Evolutionary conservation across 2,329 filamentous ascomycete genomes (phyloP).

Genomic region (Tolypocladium nubicola): DNA sequence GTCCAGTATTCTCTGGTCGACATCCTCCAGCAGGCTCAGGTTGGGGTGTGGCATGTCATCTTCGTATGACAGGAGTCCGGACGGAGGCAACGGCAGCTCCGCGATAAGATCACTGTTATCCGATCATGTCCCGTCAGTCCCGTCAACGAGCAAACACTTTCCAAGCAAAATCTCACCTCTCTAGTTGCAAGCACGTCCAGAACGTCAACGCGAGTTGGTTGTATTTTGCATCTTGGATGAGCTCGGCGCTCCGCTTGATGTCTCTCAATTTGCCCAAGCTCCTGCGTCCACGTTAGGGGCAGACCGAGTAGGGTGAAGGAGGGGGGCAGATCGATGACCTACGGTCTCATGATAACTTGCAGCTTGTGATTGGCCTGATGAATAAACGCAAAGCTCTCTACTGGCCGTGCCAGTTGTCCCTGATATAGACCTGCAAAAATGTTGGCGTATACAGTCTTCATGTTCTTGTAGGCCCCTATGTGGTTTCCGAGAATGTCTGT

Average conservation of each 20-base stretch:
- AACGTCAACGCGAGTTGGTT: slow-evolving; percentile 68
- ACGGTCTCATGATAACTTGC: slow-evolving; percentile 68
- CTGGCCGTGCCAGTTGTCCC: slow-evolving; percentile 73
- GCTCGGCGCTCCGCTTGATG: slow-evolving; percentile 23
- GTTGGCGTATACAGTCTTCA: slow-evolving; percentile 76
- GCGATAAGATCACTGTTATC: slow-evolving; percentile 70
- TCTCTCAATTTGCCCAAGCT: slow-evolving; percentile 37
- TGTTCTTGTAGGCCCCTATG: slow-evolving; percentile 64
- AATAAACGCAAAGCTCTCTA: slow-evolving; percentile 68
- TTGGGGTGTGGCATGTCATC: slow-evolving; percentile 59
- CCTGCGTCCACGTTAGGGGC: slow-evolving; percentile 17
- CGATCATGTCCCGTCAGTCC: background rate
- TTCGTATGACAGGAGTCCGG: slow-evolving; percentile 50
- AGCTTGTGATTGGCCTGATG: slow-evolving; percentile 44
- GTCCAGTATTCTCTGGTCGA: slow-evolving; percentile 38
- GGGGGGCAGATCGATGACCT: slow-evolving; percentile 23
- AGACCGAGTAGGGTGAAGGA: background rate
- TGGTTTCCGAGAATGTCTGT: slow-evolving; percentile 79
- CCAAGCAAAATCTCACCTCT: slow-evolving; percentile 48
- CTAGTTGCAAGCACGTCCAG: slow-evolving; percentile 89
- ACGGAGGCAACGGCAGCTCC: slow-evolving; percentile 59
- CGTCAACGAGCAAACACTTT: background rate
- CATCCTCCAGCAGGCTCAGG: slow-evolving; percentile 30
- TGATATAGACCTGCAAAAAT: slow-evolving; percentile 82
- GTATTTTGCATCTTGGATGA: slow-evolving; percentile 31